These are phyloP conservation scores for Ogataea haglerorum DNA, from an alignment of 805 yeast species.

Conservation along the genomic window DNA sequence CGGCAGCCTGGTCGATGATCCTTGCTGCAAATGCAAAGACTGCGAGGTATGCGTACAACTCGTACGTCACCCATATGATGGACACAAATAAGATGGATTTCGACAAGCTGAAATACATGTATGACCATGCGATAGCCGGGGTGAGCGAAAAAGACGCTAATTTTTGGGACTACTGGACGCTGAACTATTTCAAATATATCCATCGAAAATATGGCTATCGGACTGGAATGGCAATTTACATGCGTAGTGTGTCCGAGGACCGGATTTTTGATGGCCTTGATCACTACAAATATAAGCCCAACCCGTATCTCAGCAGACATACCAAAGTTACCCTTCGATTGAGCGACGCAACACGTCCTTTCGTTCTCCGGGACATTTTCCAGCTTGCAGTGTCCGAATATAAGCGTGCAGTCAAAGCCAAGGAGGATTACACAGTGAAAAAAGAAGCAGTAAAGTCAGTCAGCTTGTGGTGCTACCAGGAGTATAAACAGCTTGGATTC, in stretches of 20 bases:
- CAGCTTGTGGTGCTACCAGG: conserved; percentile 25
- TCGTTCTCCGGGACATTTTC: conserved; percentile 29
- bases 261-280: conserved; percentile 15
- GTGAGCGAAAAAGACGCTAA: conserved; percentile 16
- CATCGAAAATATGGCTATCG: conserved; percentile 24
- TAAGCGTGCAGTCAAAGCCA: conserved; percentile 11
- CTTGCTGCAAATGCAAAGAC: conserved; percentile 14
- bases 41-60: conserved; percentile 27
- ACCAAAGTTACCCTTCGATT: conserved; percentile 22
- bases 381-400: conserved; percentile 22
- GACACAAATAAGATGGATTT: conserved; percentile 23
- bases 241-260: conserved; percentile 6
- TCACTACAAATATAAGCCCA: conserved; percentile 16
- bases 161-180: conserved; percentile 32
- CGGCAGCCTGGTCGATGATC: conserved; percentile 31
- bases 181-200: conserved; percentile 32
- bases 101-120: conserved; percentile 24
- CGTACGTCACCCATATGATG: conserved; percentile 31
- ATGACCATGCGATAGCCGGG: conserved; percentile 10
- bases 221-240: conserved; percentile 24
- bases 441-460: conserved; percentile 14
- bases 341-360: conserved; percentile 14
- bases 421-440: conserved; percentile 9
- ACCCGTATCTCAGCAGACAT: conserved; percentile 29
- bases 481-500: conserved; percentile 16